phyloP scores from a whole-genome alignment of 768 basidiomycete species.

The Lactifluus rugatus region DNA sequence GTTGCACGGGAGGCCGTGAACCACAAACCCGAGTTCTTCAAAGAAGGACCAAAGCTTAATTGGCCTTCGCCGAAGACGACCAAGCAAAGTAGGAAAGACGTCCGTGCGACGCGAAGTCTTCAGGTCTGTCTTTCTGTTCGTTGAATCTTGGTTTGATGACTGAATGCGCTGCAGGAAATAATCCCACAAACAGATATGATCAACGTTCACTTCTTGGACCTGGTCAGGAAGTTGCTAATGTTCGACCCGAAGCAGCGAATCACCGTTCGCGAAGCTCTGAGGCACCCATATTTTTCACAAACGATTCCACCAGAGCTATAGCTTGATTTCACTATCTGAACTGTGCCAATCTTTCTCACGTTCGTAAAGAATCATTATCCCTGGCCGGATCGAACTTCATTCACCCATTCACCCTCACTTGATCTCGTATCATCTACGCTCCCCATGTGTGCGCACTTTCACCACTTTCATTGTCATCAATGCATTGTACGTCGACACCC shows the following conservation, averaged over 20 bases:
- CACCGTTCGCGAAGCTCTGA: slow-evolving; percentile 78
- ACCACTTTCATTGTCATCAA: slow-evolving; percentile 5
- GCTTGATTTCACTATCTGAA: slow-evolving; percentile 19
- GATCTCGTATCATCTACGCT: slow-evolving; percentile 4
- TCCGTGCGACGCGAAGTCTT: slow-evolving; percentile 71
- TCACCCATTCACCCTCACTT: background rate
- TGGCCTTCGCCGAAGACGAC: slow-evolving; percentile 87
- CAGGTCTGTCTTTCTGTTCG: slow-evolving; percentile 39
- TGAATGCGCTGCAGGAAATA: slow-evolving; percentile 52
- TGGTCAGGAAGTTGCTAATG: slow-evolving; percentile 76
- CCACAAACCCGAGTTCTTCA: slow-evolving; percentile 90
- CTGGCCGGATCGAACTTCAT: slow-evolving; percentile 11
- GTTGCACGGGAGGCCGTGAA: slow-evolving; percentile 68
- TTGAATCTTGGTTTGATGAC: background rate
- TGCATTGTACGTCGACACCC: slow-evolving; percentile 12
- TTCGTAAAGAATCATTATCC: slow-evolving; percentile 13
- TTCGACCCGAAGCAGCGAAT: slow-evolving; percentile 88
- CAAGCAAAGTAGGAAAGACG: slow-evolving; percentile 89
- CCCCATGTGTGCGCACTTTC: background rate
- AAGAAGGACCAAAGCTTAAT: slow-evolving; percentile 72
- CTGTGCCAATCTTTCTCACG: slow-evolving; percentile 5
- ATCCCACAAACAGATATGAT: slow-evolving; percentile 66
- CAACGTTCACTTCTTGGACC: slow-evolving; percentile 76
- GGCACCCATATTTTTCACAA: slow-evolving; percentile 77
- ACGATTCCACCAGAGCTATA: slow-evolving; percentile 61